Evolutionary conservation across 306 rosid genomes (phyloP), one percentile per base, ranked within the genome.

Genomic region (Biancaea sappan): DNA sequence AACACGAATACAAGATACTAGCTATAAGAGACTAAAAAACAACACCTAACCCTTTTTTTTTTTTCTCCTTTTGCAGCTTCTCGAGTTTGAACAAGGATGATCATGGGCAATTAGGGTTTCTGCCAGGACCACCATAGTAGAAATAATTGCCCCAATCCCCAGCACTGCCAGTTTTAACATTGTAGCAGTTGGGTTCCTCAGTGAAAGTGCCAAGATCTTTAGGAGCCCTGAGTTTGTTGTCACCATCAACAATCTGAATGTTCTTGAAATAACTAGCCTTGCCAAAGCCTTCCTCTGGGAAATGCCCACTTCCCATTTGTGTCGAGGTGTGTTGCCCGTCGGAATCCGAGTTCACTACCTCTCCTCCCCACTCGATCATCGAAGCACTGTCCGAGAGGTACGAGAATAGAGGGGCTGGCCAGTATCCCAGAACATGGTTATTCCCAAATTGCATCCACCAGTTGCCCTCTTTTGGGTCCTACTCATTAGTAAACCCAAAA

Each of bases 271-370:
- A 87, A 66, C 86, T 79, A 60, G 88, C 53, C 37, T 84, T 87
- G 0, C 88, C 91, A 77, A 79, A 84, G 46, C 91, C 88, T 77
- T 87, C 91, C 1, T 44, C 83, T 53, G 91, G 80, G 53, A 84
- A 87, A 79, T 84, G 91, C 14, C 91, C 91, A 57, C 91, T 87
- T 26, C 91, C 91, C 91, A 87, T 87, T 58, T 87, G 88, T 13
- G 91, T 87, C 41, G 85, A 46, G 19, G 91, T 87, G 78, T 87
- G 91, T 41, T 81, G 86, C 4, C 91, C 91, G 34, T 74, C 84
- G 13, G 85, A 58, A 1, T 71, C 51, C 2, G 82, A 70, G 73
- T 87, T 84, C 67, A 87, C 91, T 24, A 87, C 86, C 50, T 87
- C 91, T 15, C 91, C 91, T 34, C 91, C 91, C 86, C 86, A 87